Evolutionary conservation across 75 land plant species (phyloP), one percentile per base, ranked within the genome.

Genomic region (Larix kaempferi): DNA sequence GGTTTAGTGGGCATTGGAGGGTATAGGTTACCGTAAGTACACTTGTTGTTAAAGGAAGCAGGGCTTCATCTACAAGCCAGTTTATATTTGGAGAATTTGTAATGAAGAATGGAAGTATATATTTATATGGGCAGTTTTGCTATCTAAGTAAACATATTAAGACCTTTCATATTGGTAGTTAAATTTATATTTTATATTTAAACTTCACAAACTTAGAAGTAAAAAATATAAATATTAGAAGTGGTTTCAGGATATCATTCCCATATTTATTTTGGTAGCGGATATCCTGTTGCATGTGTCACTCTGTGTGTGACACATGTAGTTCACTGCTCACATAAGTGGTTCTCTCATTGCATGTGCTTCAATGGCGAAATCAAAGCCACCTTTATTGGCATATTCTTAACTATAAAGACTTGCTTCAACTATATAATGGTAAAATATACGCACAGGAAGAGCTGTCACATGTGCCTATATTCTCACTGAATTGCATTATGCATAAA

Each of bases 41-140:
- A 74, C 27, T 71, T 87, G 78, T 86, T 86, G n/a, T 84, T 94
- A 67, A 85, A 83, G 62, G 92, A 92, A 60, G 91, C 91, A 54
- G 92, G 88, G 15, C 85, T 94, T 19, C 91, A 90, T 79, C 95
- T 91, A 23, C 88, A 84, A 55, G 91, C 92, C 79, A 94, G 90
- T 73, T 78, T 94, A 64, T 94, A 87, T 74, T 59, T 94, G 21
- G 89, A 83, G 85, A 71, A 71, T 79, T 79, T 78, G 62, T 84
- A 63, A 89, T 77, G 27, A 82, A 78, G 52, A 74, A 77, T 49
- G 82, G 39, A 22, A 37, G 39, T 69, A 33, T 69, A 16, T 37
- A 69, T n/a, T 39, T 39, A 69, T 10, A 41, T 13, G 21, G 41
- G 21, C 21, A 39, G n/a, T 39, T n/a, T n/a, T 69, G 10, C 22